A percentile compares a stretch with the other conserved stretches of the same genome.
Conservation (phyloP, 768 basidiomycete genomes). For the Boletellus ananas region DNA sequence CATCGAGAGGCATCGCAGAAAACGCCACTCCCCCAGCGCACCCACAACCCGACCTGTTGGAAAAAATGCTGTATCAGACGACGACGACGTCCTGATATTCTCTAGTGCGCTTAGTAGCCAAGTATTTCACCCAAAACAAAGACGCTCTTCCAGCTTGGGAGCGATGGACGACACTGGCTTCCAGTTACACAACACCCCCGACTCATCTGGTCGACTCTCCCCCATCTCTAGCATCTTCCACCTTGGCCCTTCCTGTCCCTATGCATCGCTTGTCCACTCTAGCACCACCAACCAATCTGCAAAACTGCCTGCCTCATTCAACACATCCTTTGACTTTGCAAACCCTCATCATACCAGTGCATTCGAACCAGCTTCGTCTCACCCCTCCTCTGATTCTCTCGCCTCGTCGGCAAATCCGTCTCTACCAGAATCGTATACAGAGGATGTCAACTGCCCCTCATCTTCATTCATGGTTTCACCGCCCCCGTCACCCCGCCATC, state of each 20-base stretch:
- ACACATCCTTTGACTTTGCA: conserved; percentile 26
- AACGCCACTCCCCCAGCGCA: conserved; percentile 32
- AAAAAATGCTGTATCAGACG: conserved; percentile 29
- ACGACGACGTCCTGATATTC: conserved; percentile 57
- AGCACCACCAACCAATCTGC: conserved; percentile 11
- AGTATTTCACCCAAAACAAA: conserved; percentile 27
- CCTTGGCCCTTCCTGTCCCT: conserved; percentile 8
- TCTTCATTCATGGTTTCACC: conserved; percentile 9
- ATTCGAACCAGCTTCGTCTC: conserved; percentile 19
- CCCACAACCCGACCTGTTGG: conserved; percentile 10
- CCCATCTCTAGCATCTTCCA: conserved; percentile 22
- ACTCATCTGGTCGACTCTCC: conserved; percentile 20
- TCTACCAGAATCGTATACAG: conserved; percentile 1
- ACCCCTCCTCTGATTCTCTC: conserved; percentile 18
- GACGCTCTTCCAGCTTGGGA: conserved; percentile 45
- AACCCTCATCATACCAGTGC: conserved; percentile 24
- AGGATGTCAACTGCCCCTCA: conserved; percentile 5
- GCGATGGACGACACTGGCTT: conserved; percentile 38
- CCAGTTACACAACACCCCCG: conserved; percentile 10
- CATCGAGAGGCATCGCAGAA: conserved; percentile 40
- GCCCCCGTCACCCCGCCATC: conserved; percentile 12
- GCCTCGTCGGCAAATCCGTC: conserved; percentile 7
- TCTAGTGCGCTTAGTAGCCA: conserved; percentile 25
- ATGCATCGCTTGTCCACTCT: conserved; percentile 11
- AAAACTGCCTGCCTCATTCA: conserved; percentile 20